Evolutionary conservation across 495 filamentous ascomycete genomes (phyloP).

Genomic region (Hyphodiscus hymeniophilus): DNA sequence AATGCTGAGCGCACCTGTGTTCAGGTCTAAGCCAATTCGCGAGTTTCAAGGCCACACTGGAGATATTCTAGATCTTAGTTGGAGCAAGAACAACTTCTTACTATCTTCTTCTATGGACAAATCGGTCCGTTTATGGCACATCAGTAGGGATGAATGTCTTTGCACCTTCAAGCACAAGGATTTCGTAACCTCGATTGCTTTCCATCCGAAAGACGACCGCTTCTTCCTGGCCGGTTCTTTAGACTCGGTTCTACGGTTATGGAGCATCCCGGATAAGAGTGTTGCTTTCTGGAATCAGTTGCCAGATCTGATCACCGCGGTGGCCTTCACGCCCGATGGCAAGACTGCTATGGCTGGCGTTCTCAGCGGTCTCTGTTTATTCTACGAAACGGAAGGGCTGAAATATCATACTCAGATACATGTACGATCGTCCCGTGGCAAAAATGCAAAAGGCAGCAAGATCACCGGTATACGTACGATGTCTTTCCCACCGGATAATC

Average conservation of each 20-base stretch:
- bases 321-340: constrained; percentile 89
- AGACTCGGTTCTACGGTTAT: constrained; percentile 85
- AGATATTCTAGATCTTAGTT: constrained; percentile 86
- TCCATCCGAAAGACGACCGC: constrained; percentile 90
- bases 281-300: constrained; percentile 81
- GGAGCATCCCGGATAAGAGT: constrained; percentile 95
- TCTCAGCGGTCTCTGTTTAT: constrained; percentile 75
- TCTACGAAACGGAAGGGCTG: constrained; percentile 92
- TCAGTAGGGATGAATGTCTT: constrained; percentile 75
- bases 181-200: constrained; percentile 89
- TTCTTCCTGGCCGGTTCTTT: constrained; percentile 95
- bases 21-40: constrained; percentile 63
- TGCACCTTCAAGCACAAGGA: constrained; percentile 96
- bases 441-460: constrained; percentile 94
- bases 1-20: constrained; percentile 84
- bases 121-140: constrained; percentile 92
- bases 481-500: constrained; percentile 46
- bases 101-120: constrained; percentile 93
- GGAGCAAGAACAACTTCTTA: constrained; percentile 99
- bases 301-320: constrained; percentile 81
- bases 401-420: constrained; percentile 79
- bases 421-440: constrained; percentile 79
- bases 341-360: constrained; percentile 84
- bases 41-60: constrained; percentile 82
- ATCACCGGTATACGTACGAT: constrained; percentile 91